Conservation (phyloP, 176 grass and related monocot genomes). For the Rhynchospora pubera region DNA sequence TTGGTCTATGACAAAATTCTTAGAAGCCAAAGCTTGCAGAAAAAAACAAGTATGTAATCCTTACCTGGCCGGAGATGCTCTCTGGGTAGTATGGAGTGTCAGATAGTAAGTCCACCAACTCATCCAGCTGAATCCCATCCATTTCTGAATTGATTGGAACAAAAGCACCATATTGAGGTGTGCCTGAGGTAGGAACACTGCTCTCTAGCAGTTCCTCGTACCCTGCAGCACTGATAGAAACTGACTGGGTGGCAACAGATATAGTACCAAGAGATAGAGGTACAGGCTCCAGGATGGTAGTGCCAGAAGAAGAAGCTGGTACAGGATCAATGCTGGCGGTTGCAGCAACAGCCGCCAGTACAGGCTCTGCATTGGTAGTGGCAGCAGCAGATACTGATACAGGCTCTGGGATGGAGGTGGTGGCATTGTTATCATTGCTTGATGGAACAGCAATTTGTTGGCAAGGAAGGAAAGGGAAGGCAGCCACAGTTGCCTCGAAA, state of each 20-base stretch:
- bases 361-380: not conserved
- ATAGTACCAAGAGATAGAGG: not conserved
- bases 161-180: conserved; percentile 8
- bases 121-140: conserved; percentile 51
- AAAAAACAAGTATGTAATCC: not conserved
- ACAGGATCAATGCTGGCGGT: not conserved
- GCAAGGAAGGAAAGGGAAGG: conserved; percentile 21
- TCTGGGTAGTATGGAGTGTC: conserved; percentile 17
- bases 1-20: not conserved
- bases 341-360: not conserved
- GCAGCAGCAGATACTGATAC: not conserved
- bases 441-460: not conserved
- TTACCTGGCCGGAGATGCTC: conserved; percentile 26
- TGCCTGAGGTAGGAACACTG: not conserved
- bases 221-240: not conserved
- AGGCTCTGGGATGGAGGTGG: not conserved
- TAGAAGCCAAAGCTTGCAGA: not conserved
- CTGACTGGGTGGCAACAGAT: not conserved
- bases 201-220: not conserved
- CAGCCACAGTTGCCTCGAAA: conserved; percentile 22
- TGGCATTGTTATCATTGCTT: not conserved
- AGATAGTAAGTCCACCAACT: conserved; percentile 36
- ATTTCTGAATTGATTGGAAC: conserved; percentile 16
- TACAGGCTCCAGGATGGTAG: not conserved
- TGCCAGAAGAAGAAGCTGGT: not conserved